Evolutionary conservation across 2,329 filamentous ascomycete genomes (phyloP).

Genomic region (Boeremia lycopersici): DNA sequence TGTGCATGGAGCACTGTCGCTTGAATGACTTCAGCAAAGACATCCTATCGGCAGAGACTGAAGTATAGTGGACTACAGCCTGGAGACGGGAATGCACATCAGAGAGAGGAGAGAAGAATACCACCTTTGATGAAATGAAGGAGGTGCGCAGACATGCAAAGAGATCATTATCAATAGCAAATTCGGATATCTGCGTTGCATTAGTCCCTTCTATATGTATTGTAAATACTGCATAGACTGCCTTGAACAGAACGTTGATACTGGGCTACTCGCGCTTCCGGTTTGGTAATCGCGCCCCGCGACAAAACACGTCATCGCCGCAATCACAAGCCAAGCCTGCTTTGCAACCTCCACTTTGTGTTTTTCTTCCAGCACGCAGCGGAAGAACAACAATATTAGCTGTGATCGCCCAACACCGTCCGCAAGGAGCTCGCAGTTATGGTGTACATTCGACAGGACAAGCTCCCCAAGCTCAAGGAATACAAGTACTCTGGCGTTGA

Average conservation of each 20-base stretch:
- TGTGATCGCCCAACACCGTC: conserved; percentile 3
- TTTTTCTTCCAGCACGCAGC: conserved; percentile 8
- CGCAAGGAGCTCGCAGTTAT: conserved; percentile 55
- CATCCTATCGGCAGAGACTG: neutral
- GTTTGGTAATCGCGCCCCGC: conserved; percentile 11
- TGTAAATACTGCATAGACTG: neutral
- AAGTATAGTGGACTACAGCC: neutral
- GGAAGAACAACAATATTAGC: conserved; percentile 20
- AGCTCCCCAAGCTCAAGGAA: conserved; percentile 83
- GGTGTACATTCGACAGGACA: conserved; percentile 94
- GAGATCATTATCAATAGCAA: neutral
- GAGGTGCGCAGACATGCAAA: neutral
- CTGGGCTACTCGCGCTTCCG: conserved; percentile 2
- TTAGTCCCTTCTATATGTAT: neutral
- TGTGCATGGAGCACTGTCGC: conserved; percentile 97
- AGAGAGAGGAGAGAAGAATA: neutral
- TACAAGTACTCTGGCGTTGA: conserved; percentile 97
- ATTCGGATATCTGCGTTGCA: neutral
- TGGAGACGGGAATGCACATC: neutral
- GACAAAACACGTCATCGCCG: conserved; percentile 39
- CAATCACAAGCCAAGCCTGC: conserved; percentile 35
- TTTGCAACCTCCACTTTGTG: conserved; percentile 16
- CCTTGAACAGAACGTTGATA: neutral
- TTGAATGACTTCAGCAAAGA: conserved; percentile 50
- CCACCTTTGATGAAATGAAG: neutral